Evolutionary conservation across 2,329 filamentous ascomycete species (phyloP).

Genomic region (Sarocladiaceae sp.): DNA sequence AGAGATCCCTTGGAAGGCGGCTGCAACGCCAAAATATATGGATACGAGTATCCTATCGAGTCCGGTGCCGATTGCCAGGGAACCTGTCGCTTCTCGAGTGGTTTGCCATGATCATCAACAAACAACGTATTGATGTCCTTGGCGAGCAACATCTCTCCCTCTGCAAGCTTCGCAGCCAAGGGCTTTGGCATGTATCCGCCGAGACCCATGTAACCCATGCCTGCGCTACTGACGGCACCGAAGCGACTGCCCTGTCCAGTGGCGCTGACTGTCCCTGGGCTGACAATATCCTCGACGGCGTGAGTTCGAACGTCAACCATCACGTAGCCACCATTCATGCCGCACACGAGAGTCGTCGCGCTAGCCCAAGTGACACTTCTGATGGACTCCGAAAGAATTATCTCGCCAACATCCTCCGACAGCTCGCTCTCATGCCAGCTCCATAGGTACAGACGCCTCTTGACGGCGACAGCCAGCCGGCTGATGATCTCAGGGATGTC

Average conservation of each 20-base stretch:
- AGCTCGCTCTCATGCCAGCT: constrained; percentile 95
- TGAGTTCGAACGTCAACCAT: constrained; percentile 77
- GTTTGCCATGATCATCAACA: constrained; percentile 74
- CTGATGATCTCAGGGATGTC: constrained; percentile 92
- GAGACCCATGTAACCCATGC: constrained; percentile 96
- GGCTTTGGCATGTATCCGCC: constrained; percentile 88
- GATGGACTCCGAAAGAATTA: constrained; percentile 74
- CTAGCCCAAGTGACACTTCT: constrained; percentile 88
- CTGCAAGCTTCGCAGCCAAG: constrained; percentile 72
- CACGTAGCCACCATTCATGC: constrained; percentile 86
- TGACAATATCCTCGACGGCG: constrained; percentile 70
- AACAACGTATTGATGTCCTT: constrained; percentile 96
- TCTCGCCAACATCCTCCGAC: constrained; percentile 61
- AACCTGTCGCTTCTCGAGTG: constrained; percentile 79
- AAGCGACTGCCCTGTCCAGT: constrained; percentile 65
- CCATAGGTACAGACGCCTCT: constrained; percentile 84
- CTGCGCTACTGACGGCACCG: constrained; percentile 73
- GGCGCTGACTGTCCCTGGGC: constrained; percentile 63
- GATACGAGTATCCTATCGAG: constrained; percentile 91
- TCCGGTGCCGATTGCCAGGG: constrained; percentile 87
- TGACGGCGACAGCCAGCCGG: constrained; percentile 84
- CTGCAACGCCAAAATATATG: constrained; percentile 85
- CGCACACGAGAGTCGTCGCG: constrained; percentile 79
- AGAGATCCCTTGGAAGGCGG: constrained; percentile 74
- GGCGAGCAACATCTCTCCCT: constrained; percentile 85